Percentiles rank a stretch among this genome's conserved stretches.
These are phyloP conservation scores for Leccinum variicolor DNA, from an alignment of 768 basidiomycete genomes.

Conservation along the genomic window DNA sequence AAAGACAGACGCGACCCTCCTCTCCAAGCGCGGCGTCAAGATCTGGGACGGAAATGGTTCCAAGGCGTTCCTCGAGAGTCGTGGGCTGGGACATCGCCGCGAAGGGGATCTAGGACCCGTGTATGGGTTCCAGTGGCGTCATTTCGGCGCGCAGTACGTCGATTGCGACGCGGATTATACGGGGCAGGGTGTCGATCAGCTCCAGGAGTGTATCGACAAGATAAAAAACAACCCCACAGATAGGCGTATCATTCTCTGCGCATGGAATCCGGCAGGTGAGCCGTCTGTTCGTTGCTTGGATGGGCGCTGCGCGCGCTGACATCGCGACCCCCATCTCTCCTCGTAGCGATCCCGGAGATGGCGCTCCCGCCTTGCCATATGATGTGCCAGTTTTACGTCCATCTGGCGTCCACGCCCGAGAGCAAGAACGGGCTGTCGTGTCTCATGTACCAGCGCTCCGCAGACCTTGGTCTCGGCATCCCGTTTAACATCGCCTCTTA, in stretches of 20 bases:
- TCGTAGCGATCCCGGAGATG: slow-evolving; percentile 87
- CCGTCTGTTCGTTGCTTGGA: too few relatives aligned
- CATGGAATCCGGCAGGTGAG: slow-evolving; percentile 97
- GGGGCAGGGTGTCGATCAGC: slow-evolving; percentile 89
- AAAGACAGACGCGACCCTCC: slow-evolving; percentile 71
- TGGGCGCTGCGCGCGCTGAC: not conserved
- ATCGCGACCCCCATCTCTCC: too few relatives aligned
- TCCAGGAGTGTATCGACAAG: slow-evolving; percentile 84
- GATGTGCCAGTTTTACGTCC: slow-evolving; percentile 99
- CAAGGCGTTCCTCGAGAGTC: slow-evolving; percentile 76
- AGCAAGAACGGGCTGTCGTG: slow-evolving; percentile 79
- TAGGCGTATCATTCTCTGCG: slow-evolving; percentile 88
- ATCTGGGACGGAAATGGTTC: slow-evolving; percentile 99
- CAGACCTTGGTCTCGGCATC: slow-evolving; percentile 94
- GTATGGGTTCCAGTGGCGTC: slow-evolving; percentile 96
- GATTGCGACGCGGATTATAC: slow-evolving; percentile 74
- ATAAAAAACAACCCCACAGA: slow-evolving; percentile 93
- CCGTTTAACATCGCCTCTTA: slow-evolving; percentile 99
- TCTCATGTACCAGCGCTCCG: slow-evolving; percentile 96
- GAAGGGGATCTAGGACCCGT: slow-evolving; percentile 96
- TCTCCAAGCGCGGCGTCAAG: slow-evolving; percentile 81
- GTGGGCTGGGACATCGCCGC: slow-evolving; percentile 78
- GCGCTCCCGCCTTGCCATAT: slow-evolving; percentile 98
- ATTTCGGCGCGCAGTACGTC: slow-evolving; percentile 83
- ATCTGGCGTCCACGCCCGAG: slow-evolving; percentile 58